These are phyloP conservation scores for Xylaria sp. DNA, from an alignment of 2,329 filamentous ascomycete species.

Conservation along the genomic window DNA sequence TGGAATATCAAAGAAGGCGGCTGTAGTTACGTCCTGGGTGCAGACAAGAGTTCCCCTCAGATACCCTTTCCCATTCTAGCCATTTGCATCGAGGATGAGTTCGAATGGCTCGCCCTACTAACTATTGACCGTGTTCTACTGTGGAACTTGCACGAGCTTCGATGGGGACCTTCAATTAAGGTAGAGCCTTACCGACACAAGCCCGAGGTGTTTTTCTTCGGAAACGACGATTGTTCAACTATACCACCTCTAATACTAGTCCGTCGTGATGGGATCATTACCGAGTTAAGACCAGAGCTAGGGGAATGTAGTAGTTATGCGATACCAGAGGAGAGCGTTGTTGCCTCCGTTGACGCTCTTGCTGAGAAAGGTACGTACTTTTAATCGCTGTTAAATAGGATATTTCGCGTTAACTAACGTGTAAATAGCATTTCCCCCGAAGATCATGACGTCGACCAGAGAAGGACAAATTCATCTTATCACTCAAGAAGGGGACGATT, in stretches of 20 bases:
- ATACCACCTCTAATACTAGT: conserved; percentile 68
- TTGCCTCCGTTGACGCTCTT: conserved; percentile 62
- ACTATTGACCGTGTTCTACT: conserved; percentile 68
- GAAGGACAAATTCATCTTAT: conserved; percentile 48
- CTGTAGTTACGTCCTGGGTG: conserved; percentile 54
- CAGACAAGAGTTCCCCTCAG: conserved; percentile 55
- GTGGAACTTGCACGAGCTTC: conserved; percentile 70
- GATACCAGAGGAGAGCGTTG: conserved; percentile 62
- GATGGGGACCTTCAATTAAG: conserved; percentile 65
- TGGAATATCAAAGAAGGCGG: conserved; percentile 68
- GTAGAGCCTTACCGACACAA: conserved; percentile 68
- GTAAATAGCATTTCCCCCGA: conserved; percentile 43
- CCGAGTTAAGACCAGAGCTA: conserved; percentile 64
- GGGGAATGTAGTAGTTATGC: conserved; percentile 56
- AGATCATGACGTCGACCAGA: conserved; percentile 50
- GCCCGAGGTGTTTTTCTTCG: conserved; percentile 73
- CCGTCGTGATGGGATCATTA: conserved; percentile 71
- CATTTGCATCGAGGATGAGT: conserved; percentile 72
- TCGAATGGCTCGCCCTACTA: conserved; percentile 74
- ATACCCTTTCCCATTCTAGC: conserved; percentile 70
- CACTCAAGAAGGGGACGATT: conserved; percentile 54
- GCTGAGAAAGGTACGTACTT: conserved; percentile 57
- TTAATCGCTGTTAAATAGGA: neutral
- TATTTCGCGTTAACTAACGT: conserved; percentile 33
- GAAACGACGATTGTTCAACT: conserved; percentile 52